A percentile compares a stretch with the other conserved stretches of the same genome.
Evolutionary conservation across 192 early-diverging fungal species (phyloP).

Genomic region (Dissophora ornata): DNA sequence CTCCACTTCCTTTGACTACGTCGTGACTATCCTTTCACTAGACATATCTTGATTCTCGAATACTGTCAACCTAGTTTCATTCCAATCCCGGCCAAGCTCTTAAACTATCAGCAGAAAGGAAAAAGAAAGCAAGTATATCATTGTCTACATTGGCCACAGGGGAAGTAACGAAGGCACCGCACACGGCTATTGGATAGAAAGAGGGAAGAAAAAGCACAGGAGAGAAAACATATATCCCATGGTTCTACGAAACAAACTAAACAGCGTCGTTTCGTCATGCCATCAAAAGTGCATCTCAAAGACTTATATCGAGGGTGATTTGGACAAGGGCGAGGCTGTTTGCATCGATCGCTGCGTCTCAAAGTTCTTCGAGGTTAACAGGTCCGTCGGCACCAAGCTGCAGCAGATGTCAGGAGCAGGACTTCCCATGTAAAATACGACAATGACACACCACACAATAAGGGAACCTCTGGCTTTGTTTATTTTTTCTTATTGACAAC

Average conservation of each 20-base stretch:
- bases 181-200: too few species aligned
- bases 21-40: too few species aligned
- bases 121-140: too few species aligned
- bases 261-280: slow-evolving; percentile 80
- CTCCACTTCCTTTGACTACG: too few species aligned
- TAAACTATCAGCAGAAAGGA: too few species aligned
- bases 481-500: neutral
- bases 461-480: neutral
- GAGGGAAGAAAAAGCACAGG: too few species aligned
- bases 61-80: too few species aligned
- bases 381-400: slow-evolving; percentile 79
- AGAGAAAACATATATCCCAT: too few species aligned
- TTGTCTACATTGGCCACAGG: too few species aligned
- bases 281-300: slow-evolving; percentile 86
- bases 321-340: slow-evolving; percentile 92
- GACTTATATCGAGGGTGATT: slow-evolving; percentile 80
- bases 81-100: too few species aligned
- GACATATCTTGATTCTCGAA: too few species aligned
- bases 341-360: slow-evolving; percentile 90
- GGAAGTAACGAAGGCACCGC: too few species aligned
- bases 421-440: slow-evolving; percentile 43
- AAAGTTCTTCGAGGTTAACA: slow-evolving; percentile 89
- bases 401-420: slow-evolving; percentile 62
- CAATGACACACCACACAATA: neutral
- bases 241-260: neutral